Percentiles rank a stretch among this genome's conserved stretches.
Evolutionary conservation across 2,329 filamentous ascomycete species (phyloP).

Genomic region (Fusarium sp.): DNA sequence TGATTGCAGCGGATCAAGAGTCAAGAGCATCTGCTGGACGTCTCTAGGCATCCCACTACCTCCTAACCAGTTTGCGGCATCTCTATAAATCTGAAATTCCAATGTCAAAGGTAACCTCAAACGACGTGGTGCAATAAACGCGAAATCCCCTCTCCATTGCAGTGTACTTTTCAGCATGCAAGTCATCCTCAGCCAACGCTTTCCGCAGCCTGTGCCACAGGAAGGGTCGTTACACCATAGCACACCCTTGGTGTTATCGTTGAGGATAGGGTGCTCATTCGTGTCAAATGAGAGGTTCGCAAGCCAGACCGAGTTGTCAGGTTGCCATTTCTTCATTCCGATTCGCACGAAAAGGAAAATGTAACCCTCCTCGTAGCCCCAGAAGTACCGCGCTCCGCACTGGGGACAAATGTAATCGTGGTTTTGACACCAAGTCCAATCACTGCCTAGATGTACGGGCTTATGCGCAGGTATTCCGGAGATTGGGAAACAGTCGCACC

Average conservation of each 20-base stretch:
- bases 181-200: conserved; percentile 12
- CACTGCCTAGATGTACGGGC: accelerated
- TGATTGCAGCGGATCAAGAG: no score
- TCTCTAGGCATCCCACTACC: no score
- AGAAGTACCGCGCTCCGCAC: conserved; percentile 5
- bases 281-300: background rate
- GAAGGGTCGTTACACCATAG: conserved; percentile 13
- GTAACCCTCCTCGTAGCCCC: background rate
- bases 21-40: no score
- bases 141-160: no score
- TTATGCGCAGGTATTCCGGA: background rate
- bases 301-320: background rate
- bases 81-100: no score
- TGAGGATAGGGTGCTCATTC: background rate
- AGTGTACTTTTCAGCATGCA: no score
- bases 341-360: background rate
- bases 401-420: background rate
- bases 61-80: no score
- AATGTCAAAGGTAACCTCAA: no score
- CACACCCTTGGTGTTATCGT: conserved; percentile 1
- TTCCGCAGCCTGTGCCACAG: conserved; percentile 6
- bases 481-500: conserved; percentile 11
- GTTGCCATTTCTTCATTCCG: accelerated
- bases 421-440: background rate
- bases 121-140: no score